A percentile compares a stretch with the other conserved stretches of the same genome.
These are phyloP conservation scores for Lecanicillium sp. DNA, from an alignment of 2,329 filamentous ascomycete genomes.

Conservation along the genomic window DNA sequence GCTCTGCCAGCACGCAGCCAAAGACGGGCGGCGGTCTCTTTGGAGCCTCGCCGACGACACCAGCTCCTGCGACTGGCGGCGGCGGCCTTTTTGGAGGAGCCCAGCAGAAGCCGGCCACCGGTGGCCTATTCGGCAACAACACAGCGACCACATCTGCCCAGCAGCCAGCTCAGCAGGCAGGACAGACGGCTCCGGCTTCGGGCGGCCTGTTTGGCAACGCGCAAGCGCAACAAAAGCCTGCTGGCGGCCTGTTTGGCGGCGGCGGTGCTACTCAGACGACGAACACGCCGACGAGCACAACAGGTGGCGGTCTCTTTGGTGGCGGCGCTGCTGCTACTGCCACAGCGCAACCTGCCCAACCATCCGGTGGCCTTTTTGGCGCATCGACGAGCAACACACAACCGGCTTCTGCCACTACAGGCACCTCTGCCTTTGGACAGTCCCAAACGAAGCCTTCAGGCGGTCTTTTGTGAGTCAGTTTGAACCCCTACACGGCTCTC, in stretches of 20 bases:
- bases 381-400: constrained; percentile 17
- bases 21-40: constrained; percentile 26
- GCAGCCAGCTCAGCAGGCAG: constrained; percentile 22
- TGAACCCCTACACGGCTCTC: neutral
- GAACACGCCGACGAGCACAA: constrained; percentile 19
- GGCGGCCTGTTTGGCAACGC: constrained; percentile 23
- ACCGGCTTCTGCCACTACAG: constrained; percentile 13
- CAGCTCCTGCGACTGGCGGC: constrained; percentile 14
- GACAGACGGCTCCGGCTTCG: constrained; percentile 14
- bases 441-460: constrained; percentile 28
- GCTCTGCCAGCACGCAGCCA: constrained; percentile 19
- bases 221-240: constrained; percentile 17
- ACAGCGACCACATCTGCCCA: constrained; percentile 17
- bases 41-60: constrained; percentile 22
- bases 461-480: constrained; percentile 27
- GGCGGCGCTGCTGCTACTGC: constrained; percentile 1
- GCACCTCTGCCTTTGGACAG: constrained; percentile 27
- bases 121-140: constrained; percentile 28
- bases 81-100: constrained; percentile 28
- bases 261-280: constrained; percentile 21
- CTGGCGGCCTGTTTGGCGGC: too few relatives aligned
- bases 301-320: constrained; percentile 24
- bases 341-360: constrained; percentile 16
- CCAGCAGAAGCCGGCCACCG: constrained; percentile 23
- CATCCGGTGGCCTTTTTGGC: constrained; percentile 27